Conservation (phyloP, 1,284 basidiomycete species). For the Fomitopsis pinicola region DNA sequence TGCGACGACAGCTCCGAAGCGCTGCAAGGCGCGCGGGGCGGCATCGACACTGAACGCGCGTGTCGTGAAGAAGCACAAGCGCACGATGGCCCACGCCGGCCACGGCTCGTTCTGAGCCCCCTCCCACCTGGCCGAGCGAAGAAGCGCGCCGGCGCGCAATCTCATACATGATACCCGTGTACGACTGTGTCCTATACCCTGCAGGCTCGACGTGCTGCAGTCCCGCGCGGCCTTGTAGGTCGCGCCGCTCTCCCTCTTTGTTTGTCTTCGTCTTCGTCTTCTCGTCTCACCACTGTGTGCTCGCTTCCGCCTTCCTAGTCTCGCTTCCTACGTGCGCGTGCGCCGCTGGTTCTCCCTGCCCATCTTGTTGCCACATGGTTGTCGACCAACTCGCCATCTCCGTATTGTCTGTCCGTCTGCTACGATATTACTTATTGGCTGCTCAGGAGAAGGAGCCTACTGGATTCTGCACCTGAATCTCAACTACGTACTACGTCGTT, state of each 20-base stretch:
- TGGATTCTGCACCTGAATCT: too few relatives aligned
- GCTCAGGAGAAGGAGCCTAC: too few relatives aligned
- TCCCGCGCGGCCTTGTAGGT: conserved; percentile 2
- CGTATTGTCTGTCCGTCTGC: background rate
- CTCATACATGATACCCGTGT: background rate
- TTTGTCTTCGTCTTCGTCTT: background rate
- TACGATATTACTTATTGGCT: background rate
- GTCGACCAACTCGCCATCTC: background rate
- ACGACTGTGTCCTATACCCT: conserved; percentile 1
- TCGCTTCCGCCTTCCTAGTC: background rate
- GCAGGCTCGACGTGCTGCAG: conserved; percentile 6
- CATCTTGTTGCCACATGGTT: background rate
- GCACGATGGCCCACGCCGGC: background rate
- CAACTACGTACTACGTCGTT: background rate
- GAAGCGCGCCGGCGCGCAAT: background rate
- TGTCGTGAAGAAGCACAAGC: conserved; percentile 2
- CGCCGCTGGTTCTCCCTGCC: background rate
- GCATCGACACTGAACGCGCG: background rate
- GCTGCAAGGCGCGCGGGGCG: background rate
- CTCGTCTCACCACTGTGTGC: background rate
- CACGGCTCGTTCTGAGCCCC: background rate
- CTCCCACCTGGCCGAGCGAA: too few relatives aligned
- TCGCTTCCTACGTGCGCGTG: background rate
- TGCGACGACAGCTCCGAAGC: background rate
- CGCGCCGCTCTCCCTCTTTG: background rate